Percentiles rank a stretch among this genome's conserved stretches.
phyloP scores from a whole-genome alignment of 139 green algal species.

The Coelastrella sp. region DNA sequence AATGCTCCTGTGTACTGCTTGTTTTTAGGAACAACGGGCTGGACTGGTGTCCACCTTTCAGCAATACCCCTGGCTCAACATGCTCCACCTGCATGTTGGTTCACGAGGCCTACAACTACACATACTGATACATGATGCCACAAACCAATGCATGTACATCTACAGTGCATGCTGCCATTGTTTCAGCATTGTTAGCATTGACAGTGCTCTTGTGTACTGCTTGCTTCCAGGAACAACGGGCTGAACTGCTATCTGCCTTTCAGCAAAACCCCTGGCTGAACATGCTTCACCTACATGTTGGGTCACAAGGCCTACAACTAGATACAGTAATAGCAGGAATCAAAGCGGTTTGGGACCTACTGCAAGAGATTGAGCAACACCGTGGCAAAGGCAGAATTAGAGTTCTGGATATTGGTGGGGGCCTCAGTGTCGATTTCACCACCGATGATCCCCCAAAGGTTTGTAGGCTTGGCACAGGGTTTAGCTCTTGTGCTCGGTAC shows the following conservation, averaged over 20 bases:
- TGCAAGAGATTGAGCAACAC: constrained; percentile 17
- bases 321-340: constrained; percentile 11
- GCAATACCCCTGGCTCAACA: constrained; percentile 54
- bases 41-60: neutral
- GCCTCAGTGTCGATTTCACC: constrained; percentile 51
- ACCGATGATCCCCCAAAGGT: constrained; percentile 47
- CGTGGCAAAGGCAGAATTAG: neutral
- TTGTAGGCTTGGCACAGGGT: neutral
- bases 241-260: neutral
- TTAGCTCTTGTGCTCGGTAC: neutral
- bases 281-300: constrained; percentile 64
- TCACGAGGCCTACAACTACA: constrained; percentile 55
- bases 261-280: constrained; percentile 52
- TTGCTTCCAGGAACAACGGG: neutral
- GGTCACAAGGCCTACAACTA: constrained; percentile 47
- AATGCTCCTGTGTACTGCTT: no score
- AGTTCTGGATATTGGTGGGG: constrained; percentile 50
- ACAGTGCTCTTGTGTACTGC: no score
- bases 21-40: neutral
- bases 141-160: no score
- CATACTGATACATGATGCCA: no score
- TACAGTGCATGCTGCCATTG: no score
- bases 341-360: neutral
- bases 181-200: no score
- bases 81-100: constrained; percentile 63